Base-by-base conservation (phyloP, 257 asterid genomes). In the Nicotiana attenuata region DNA sequence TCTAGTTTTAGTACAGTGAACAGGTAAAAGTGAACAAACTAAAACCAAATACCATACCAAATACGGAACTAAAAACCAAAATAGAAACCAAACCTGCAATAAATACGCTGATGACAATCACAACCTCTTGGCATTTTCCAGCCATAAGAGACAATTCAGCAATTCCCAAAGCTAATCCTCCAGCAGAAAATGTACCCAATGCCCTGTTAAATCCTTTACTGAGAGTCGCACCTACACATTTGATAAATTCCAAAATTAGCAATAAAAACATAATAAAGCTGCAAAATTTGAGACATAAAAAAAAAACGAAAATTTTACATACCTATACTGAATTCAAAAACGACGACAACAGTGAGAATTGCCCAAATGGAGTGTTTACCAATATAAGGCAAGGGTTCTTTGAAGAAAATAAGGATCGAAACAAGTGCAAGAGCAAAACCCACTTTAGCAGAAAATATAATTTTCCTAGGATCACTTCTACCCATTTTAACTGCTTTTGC, bases 281-380 rank as follows among this genome's bases (percentile, higher is more conserved):
- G 35, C 53, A 61, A 80, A 28, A 47, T 24, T 14, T 76, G 50
- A 19, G 61, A 52, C 52, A 63, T 7, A 4, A 56, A 38, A 76
- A 4, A 56, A 29, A 76, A 69, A 81, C 13, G 52, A 16, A 14
- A 55, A 3, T 35, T 13, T 16, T 10, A 35, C 65, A n/a, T 86
- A 94, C 98, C 98, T 61, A 93, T 91, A 89, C 98, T 95, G 86
- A 92, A 95, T 84, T 95, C 99, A 35, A 95, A 95, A 8, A 95
- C 98, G 31, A 95, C 98, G 11, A 94, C 97, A 28, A 93, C 98
- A 4, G 98, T 84, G 53, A 90, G 87, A 78, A 91, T 86, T 17
- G 87, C 89, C 89, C 86, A 91, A 82, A 88, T 83, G 31, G 89
- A 87, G 77, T 87, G 57, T 80, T 84, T 85, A n/a, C 89, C 81